These are phyloP conservation scores for Taphrina wiesneri DNA, from an alignment of 1,139 yeast species.

Conservation along the genomic window DNA sequence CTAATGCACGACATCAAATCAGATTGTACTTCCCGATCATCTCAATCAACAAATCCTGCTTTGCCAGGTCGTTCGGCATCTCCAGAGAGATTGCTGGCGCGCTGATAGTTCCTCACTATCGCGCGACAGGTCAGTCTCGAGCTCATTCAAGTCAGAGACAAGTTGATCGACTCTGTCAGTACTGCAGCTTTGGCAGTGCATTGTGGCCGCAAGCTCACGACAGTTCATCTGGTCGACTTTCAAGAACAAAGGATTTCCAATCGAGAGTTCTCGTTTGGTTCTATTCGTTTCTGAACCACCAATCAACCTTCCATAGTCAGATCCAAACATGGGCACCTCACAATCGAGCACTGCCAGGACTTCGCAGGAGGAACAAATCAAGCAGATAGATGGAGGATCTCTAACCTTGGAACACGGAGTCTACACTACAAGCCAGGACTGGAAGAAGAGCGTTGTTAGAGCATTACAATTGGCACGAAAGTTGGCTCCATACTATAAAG, in stretches of 20 bases:
- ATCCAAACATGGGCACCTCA: constrained; percentile 10
- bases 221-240: neutral
- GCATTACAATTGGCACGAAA: constrained; percentile 53
- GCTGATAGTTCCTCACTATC: too few relatives aligned
- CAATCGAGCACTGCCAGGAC: constrained; percentile 21
- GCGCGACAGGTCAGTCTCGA: too few relatives aligned
- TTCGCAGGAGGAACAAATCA: constrained; percentile 30
- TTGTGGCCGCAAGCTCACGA: neutral
- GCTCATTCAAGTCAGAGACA: too few relatives aligned
- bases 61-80: too few relatives aligned
- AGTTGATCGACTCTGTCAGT: neutral
- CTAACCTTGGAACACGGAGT: constrained; percentile 15
- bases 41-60: too few relatives aligned
- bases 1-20: too few relatives aligned
- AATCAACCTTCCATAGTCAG: neutral
- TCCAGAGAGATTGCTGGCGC: too few relatives aligned
- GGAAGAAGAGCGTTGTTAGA: constrained; percentile 28
- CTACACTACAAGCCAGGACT: constrained; percentile 27
- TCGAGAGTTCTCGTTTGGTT: too few relatives aligned
- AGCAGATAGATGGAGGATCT: constrained; percentile 25
- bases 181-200: neutral
- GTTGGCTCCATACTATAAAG: constrained; percentile 88
- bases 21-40: too few relatives aligned
- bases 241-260: too few relatives aligned
- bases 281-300: too few relatives aligned